Base-by-base conservation (phyloP, 2,329 filamentous ascomycete species). In the Fusarium sp. region DNA sequence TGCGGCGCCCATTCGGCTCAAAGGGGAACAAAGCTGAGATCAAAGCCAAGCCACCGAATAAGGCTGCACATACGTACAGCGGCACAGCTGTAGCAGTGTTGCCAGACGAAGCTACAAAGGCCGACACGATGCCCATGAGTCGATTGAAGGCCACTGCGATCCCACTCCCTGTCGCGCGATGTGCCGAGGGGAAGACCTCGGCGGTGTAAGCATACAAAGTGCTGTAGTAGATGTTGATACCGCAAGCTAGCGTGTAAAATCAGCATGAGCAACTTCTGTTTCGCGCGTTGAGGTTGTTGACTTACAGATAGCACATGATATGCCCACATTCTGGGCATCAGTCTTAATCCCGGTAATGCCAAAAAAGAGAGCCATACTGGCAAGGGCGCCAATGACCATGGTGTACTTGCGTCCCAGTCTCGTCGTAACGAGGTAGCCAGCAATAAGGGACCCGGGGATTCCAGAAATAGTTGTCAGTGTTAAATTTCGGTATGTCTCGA, bases 91-190 rank as follows among this genome's bases (percentile, higher is more conserved):
- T 93, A 0, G 82, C 80, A 2, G 91, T 92, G 76, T 92, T 82
- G 0, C 90, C 89, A 35, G 86, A 86, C 0, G 89, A 90, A 0
- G 90, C 92, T 35, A 95, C 89, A 10, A 94, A 87, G 0, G 92
- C 92, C 11, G 89, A 91, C 63, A 94, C 76, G 52, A 95, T 93
- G 2, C 93, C 93, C 92, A 94, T 94, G 73, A 94, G 80, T 2
- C 93, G 87, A 75, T 95, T 95, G 71, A 89, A 90, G 0, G 89
- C 91, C 35, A 94, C 92, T 0, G 91, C 90, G 50, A 95, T 88
- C 1, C 92, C 93, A 77, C 94, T 95, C 12, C 93, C 93, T 0
- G 93, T 95, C 0, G 92, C 92, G 4, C 93, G 87, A 77, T 95
- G 92, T 0, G 92, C 92, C 52, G 87, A 91, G 0, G 92, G 92